These are phyloP conservation scores for Arctium minus DNA, from an alignment of 129 eudicot species.

Conservation along the genomic window DNA sequence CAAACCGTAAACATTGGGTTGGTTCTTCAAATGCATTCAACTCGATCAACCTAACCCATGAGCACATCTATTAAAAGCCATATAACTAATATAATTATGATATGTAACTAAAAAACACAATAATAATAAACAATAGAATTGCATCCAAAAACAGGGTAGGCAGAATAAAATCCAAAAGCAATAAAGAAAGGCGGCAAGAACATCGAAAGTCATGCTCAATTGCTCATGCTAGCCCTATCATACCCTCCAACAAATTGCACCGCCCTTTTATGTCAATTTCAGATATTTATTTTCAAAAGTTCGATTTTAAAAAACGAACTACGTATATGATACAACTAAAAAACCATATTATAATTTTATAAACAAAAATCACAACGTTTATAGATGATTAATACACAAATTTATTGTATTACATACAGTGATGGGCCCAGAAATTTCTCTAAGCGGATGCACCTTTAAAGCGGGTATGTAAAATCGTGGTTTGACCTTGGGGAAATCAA, in stretches of 20 bases:
- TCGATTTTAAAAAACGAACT: too few species aligned
- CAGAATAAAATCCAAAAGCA: slow-evolving; percentile 29
- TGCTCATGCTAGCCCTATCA: not conserved
- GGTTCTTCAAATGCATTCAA: too few species aligned
- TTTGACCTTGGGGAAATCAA: too few species aligned
- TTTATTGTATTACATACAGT: too few species aligned
- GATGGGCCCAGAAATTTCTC: too few species aligned
- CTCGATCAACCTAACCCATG: too few species aligned
- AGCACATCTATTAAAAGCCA: too few species aligned
- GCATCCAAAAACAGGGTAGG: not conserved
- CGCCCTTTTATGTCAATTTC: not conserved
- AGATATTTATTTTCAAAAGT: not conserved
- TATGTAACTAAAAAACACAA: not conserved
- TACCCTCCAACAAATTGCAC: not conserved
- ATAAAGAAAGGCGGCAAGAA: slow-evolving; percentile 31
- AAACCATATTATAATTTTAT: not conserved
- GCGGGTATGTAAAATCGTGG: too few species aligned
- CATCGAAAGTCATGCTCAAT: slow-evolving; percentile 9
- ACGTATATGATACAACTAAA: not conserved
- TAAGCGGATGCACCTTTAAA: too few species aligned
- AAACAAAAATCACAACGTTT: not conserved
- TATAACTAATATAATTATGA: not conserved
- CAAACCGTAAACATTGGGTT: too few species aligned
- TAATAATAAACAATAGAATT: not conserved
- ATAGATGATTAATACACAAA: not conserved